Percentiles rank a stretch among this genome's conserved stretches.
Conservation (phyloP, 2,329 filamentous ascomycete species). For the Fusarium miscanthi region DNA sequence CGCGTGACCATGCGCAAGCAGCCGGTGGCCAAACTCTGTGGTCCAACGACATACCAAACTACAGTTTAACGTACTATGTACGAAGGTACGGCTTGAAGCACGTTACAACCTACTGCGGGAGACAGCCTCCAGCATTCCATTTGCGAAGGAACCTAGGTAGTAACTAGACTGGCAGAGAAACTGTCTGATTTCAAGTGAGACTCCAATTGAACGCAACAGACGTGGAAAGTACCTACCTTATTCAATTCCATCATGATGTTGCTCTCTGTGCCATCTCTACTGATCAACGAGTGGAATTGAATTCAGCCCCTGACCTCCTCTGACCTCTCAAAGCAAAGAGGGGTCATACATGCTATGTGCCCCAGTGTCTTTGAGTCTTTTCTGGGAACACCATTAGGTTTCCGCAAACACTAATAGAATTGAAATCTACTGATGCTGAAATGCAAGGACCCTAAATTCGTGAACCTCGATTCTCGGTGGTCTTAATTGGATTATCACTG, state of each 20-base stretch:
- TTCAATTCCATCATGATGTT: slow-evolving; percentile 11
- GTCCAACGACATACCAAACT: slow-evolving; percentile 11
- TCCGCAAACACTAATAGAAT: neutral
- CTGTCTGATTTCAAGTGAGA: neutral
- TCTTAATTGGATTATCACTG: neutral
- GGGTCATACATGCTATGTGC: neutral
- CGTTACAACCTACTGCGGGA: slow-evolving; percentile 24
- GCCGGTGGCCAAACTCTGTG: slow-evolving; percentile 39
- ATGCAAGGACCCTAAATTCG: neutral
- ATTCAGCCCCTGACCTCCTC: slow-evolving; percentile 13
- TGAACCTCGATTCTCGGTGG: neutral
- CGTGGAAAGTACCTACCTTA: neutral
- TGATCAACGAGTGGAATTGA: slow-evolving; percentile 29
- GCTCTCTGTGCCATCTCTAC: slow-evolving; percentile 12
- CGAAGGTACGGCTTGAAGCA: slow-evolving; percentile 1
- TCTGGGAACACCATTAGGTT: neutral
- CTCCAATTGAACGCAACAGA: neutral
- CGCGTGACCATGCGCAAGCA: slow-evolving; percentile 51
- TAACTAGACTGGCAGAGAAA: neutral
- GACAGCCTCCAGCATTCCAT: slow-evolving; percentile 8
- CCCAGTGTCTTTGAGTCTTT: neutral
- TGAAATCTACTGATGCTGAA: neutral
- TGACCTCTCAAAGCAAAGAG: neutral
- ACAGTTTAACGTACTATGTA: neutral
- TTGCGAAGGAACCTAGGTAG: neutral